Evolutionary conservation across 352 stramenopile species (phyloP), one percentile per base, ranked within the genome.

Genomic region (Elongisporangium prolatum): DNA sequence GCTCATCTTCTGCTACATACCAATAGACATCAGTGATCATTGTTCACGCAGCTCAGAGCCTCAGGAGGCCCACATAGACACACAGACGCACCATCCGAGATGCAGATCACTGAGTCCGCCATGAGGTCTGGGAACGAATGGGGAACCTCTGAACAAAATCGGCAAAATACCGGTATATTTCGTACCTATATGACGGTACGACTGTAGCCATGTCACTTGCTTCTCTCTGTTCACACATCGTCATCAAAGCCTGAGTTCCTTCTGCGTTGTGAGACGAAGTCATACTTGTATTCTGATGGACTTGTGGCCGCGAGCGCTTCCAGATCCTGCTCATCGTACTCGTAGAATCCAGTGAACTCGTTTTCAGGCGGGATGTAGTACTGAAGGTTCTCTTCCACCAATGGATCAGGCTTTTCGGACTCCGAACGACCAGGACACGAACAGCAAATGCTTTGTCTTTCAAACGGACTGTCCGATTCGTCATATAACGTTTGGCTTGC

Each of bases 11-110:
- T 40, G 28, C 4, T 14, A 2, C 1, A 2, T 8, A 17, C 10
- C 10, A 44, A 16, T 17, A 44, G 34, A 44, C 11, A 44, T 13
- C 34, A 44, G 11, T 17, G 1, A 17, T n/a, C n/a, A n/a, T n/a
- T n/a, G n/a, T n/a, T n/a, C n/a, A 11, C 11, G 17, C 10, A 44
- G 34, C 9, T 44, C 34, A 17, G 34, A 17, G 34, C 9, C 17
- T 4, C 34, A 44, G 34, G 34, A 4, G 10, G 0, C 3, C 34
- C 34, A 11, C 10, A 44, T 9, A 44, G 34, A 44, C 34, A 13
- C 34, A 44, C 11, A 13, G 17, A 65, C 68, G 49, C 56, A 84
- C 76, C 71, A 47, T 86, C 74, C 37, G 76, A 84, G 63, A 84
- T 78, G 63, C 72, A 65, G 57, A 82, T 73, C 21, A 82, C 68